A percentile compares a stretch with the other conserved stretches of the same genome.
These are phyloP conservation scores for Emiliania huxleyi DNA, from an alignment of 78 protist species.

Conservation along the genomic window DNA sequence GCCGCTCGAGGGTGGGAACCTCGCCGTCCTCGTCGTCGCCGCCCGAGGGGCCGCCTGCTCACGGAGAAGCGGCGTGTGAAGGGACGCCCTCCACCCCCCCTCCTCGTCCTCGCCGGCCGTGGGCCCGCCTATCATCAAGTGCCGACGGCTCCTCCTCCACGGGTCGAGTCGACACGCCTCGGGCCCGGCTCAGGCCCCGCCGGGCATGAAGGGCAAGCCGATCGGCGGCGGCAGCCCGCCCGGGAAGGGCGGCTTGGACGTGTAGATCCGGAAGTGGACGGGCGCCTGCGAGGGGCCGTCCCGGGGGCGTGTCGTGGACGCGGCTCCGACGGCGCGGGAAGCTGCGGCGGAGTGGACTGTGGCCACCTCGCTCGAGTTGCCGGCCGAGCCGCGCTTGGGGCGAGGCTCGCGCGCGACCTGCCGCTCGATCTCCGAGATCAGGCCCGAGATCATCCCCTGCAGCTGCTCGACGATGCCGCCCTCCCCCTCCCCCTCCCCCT, in stretches of 20 bases:
- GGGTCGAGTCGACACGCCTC: too few species aligned
- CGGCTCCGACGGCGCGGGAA: too few species aligned
- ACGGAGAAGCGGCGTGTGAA: too few species aligned
- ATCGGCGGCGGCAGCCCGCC: not conserved
- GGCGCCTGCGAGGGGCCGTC: too few species aligned
- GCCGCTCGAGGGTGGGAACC: not conserved
- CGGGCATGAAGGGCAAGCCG: not conserved
- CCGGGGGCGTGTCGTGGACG: too few species aligned
- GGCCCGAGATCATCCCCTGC: not conserved
- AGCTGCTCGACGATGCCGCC: not conserved
- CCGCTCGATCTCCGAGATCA: conserved; percentile 1
- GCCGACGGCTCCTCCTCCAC: too few species aligned
- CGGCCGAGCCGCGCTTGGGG: not conserved
- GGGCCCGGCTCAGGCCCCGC: too few species aligned
- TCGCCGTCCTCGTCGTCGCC: conserved; percentile 32
- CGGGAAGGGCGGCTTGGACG: not conserved
- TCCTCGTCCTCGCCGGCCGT: too few species aligned
- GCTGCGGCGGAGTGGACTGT: too few species aligned
- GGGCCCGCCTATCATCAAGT: too few species aligned
- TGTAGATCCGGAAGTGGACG: not conserved
- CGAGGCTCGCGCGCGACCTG: not conserved
- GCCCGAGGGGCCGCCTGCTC: too few species aligned
- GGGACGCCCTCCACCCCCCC: too few species aligned
- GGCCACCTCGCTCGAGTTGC: not conserved
- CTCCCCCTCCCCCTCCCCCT: not conserved